Percentiles rank a stretch among this genome's conserved stretches.
phyloP scores from a whole-genome alignment of 169 alveolate genomes.

The Babesia caballi region DNA sequence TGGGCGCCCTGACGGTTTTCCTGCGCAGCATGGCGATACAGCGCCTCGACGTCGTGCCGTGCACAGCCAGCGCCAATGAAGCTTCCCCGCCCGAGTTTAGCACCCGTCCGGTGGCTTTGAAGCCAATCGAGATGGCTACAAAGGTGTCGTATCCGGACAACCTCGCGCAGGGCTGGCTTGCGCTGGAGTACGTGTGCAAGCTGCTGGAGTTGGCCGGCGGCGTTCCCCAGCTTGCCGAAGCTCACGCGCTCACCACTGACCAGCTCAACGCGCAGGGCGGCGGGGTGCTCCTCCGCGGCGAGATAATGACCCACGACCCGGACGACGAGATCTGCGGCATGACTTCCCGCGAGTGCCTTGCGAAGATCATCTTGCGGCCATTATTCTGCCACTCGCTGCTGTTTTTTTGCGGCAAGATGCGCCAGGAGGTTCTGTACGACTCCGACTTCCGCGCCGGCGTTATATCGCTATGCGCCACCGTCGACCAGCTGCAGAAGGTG shows the following conservation, averaged over 20 bases:
- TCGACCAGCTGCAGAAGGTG: conserved; percentile 31
- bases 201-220: conserved; percentile 48
- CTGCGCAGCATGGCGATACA: conserved; percentile 5
- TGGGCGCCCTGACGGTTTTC: conserved; percentile 4
- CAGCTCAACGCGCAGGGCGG: conserved; percentile 58
- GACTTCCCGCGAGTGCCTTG: conserved; percentile 19
- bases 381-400: conserved; percentile 23
- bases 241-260: conserved; percentile 42
- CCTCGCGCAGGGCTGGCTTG: conserved; percentile 30
- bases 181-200: conserved; percentile 22
- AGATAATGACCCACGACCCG: conserved; percentile 16
- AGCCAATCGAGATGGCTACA: not conserved
- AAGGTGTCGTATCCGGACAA: conserved; percentile 24
- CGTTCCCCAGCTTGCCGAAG: conserved; percentile 43
- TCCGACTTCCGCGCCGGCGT: conserved; percentile 36
- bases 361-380: conserved; percentile 32
- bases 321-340: conserved; percentile 28
- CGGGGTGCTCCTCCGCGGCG: conserved; percentile 35
- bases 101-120: not conserved
- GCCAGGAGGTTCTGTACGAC: conserved; percentile 52
- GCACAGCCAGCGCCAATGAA: not conserved
- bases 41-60: not conserved
- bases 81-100: not conserved
- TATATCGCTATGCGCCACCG: conserved; percentile 9
- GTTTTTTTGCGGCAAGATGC: conserved; percentile 29